Evolutionary conservation across 208 protist genomes (phyloP).

Genomic region (Wallacemonas sp.): DNA sequence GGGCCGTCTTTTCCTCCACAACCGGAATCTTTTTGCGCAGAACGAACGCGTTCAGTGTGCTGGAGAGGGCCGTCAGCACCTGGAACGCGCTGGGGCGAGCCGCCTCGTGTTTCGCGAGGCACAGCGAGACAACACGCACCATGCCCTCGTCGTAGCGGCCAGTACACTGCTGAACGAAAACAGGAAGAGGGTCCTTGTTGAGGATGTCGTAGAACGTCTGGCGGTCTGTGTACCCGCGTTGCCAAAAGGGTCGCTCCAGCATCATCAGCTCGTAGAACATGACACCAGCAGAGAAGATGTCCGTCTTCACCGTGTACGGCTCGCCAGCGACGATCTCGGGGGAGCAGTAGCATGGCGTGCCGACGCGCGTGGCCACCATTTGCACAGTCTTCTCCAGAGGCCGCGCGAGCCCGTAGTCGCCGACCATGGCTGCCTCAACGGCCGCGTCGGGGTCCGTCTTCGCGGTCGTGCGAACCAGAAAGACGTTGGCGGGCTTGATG

Average conservation of each 20-base stretch:
- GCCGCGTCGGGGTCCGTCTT: conserved; percentile 11
- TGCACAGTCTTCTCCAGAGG: conserved; percentile 66
- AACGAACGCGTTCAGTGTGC: conserved; percentile 39
- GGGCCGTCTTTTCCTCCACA: conserved; percentile 22
- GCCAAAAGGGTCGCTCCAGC: conserved; percentile 71
- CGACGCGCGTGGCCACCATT: conserved; percentile 76
- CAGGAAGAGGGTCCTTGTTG: conserved; percentile 59
- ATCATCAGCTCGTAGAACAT: conserved; percentile 90
- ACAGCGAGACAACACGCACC: conserved; percentile 41
- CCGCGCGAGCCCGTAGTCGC: conserved; percentile 90
- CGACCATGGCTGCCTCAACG: conserved; percentile 66
- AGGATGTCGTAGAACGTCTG: conserved; percentile 57
- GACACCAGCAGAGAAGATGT: conserved; percentile 92
- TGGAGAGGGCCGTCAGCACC: conserved; percentile 45
- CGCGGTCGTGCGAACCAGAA: conserved; percentile 38
- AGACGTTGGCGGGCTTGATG: conserved; percentile 92
- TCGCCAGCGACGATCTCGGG: conserved; percentile 91
- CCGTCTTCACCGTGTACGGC: conserved; percentile 90
- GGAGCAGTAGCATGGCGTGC: conserved; percentile 92
- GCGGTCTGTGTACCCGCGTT: conserved; percentile 40
- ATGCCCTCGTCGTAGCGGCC: conserved; percentile 42
- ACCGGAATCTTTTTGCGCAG: conserved; percentile 42
- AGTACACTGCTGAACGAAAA: conserved; percentile 22
- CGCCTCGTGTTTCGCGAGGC: conserved; percentile 61
- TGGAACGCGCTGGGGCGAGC: conserved; percentile 56